phyloP scores from a whole-genome alignment of 2,329 filamentous ascomycete species.

The Pseudogymnoascus sp. region DNA sequence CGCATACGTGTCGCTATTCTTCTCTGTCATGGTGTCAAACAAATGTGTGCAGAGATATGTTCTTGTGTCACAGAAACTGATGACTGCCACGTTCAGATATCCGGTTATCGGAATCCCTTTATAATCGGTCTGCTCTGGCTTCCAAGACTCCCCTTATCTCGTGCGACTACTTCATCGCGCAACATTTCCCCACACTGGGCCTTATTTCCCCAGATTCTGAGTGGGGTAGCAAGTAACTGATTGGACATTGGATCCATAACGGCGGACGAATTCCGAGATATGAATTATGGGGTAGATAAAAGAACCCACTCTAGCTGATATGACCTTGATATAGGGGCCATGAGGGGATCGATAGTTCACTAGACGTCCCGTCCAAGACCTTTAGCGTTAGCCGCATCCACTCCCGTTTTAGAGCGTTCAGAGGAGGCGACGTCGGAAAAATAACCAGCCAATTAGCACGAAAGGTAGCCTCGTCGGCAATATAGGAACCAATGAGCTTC shows the following conservation, averaged over 20 bases:
- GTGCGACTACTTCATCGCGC: neutral
- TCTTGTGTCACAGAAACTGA: neutral
- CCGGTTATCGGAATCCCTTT: neutral
- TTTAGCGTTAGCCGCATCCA: neutral
- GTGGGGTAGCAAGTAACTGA: neutral
- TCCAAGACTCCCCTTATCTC: neutral
- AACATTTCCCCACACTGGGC: neutral
- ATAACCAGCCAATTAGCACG: neutral
- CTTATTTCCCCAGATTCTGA: slow-evolving; percentile 6
- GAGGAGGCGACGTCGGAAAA: neutral
- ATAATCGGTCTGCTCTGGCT: neutral
- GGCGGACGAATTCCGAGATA: slow-evolving; percentile 3
- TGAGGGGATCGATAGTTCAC: neutral
- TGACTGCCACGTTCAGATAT: neutral
- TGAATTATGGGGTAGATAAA: neutral
- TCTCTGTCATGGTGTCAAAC: neutral
- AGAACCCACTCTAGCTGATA: neutral
- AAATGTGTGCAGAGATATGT: neutral
- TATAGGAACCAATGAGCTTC: neutral
- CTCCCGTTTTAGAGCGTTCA: neutral
- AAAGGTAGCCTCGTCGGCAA: neutral
- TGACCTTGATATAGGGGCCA: neutral
- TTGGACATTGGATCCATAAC: neutral
- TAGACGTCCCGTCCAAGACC: neutral
- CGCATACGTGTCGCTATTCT: neutral